Evolutionary conservation across 2,329 filamentous ascomycete species (phyloP), one percentile per base, ranked within the genome.

Genomic region (Pseudogymnoascus pannorum): DNA sequence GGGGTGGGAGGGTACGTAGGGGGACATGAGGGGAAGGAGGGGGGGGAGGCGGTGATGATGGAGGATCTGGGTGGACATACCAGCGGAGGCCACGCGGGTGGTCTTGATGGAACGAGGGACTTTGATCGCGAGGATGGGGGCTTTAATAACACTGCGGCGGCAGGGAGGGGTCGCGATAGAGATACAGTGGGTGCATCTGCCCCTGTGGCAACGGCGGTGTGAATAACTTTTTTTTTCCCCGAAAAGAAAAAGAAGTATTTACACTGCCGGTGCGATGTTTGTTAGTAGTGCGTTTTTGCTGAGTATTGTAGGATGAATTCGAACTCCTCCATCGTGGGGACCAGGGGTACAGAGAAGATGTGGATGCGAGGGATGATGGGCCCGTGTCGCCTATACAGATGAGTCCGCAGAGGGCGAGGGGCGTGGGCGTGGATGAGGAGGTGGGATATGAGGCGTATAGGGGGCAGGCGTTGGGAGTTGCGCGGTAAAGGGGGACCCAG

Each of bases 1-100:
- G 89, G 84, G 1, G 67, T 68, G 2, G 70, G 70, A 35, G 68
- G 64, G 24, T 71, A 71, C 63, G 65, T 71, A 73, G 68, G 70
- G 64, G 67, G 69, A 72, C 64, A 26, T 5, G 44, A 54, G 4
- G 44, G 20, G 2, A 11, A 7, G 1, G 20, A 24, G 12, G 26
- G 2, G 4, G 44, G 20, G 11, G 44, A 54, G 4, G 44, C 44
- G 14, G 44, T 54, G 11, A 54, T 54, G 44, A 54, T 54, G 44
- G 20, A 54, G 22, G 20, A 54, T 31, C 3, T 54, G 2, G 26
- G 20, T 8, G 9, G 35, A 8, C 3, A 7, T 5, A 35, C 5
- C 33, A 14, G 33, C n/a, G 9, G 35, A 35, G 35, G 36, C 3
- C 8, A 9, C 16, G n/a, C 12, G 11, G 4, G n/a, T 26, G 26